A percentile compares a stretch with the other conserved stretches of the same genome.
phyloP scores from a whole-genome alignment of 2,329 filamentous ascomycete genomes.

The Fusarium sp. region DNA sequence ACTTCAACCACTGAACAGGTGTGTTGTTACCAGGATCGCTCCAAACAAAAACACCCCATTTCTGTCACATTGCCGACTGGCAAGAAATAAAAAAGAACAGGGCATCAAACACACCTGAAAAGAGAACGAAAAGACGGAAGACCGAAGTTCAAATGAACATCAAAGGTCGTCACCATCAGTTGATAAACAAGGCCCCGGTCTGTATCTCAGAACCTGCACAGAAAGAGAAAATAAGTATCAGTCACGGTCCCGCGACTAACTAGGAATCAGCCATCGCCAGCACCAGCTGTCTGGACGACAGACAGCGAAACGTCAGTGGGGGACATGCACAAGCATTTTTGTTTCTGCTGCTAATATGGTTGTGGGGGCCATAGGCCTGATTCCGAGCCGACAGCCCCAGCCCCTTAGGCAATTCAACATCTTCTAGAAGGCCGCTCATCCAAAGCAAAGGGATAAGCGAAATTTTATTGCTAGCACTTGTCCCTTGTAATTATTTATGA shows the following conservation, averaged over 20 bases:
- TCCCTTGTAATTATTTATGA: not conserved
- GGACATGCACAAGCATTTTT: conserved; percentile 17
- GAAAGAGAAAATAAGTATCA: not conserved
- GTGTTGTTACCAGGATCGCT: conserved; percentile 10
- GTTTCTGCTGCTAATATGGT: not conserved
- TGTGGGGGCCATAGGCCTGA: conserved; percentile 23
- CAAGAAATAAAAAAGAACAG: conserved; percentile 8
- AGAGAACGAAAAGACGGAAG: not conserved
- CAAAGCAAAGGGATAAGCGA: not conserved
- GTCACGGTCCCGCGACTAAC: not conserved
- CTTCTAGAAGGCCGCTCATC: conserved; percentile 37
- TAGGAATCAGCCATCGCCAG: not conserved
- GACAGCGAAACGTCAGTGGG: not conserved
- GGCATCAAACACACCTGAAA: not conserved
- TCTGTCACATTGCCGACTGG: conserved; percentile 34
- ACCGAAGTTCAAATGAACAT: conserved; percentile 2
- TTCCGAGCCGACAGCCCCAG: conserved; percentile 14
- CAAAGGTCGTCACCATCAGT: not conserved
- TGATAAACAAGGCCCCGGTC: not conserved
- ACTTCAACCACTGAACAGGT: conserved; percentile 12
- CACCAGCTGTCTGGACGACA: conserved; percentile 11
- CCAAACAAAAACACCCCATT: conserved; percentile 18
- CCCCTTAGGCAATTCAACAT: not conserved
- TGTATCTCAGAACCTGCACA: conserved; percentile 1
- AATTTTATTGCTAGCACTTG: not conserved